phyloP scores from a whole-genome alignment of 176 grass and related monocot species.

The Olyra latifolia region DNA sequence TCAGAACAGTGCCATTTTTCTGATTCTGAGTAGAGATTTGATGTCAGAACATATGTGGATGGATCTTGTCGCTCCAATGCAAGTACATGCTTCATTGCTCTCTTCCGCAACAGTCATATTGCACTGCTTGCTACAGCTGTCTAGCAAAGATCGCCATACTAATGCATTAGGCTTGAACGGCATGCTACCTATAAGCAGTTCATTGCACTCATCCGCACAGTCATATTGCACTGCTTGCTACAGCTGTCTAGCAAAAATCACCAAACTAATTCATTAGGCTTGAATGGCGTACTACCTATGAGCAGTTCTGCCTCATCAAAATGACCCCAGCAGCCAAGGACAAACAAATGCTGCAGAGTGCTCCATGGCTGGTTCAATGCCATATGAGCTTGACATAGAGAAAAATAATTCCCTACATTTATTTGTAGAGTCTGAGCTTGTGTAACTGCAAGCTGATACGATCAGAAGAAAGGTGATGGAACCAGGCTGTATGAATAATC shows the following conservation, averaged over 20 bases:
- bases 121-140: constrained; percentile 44
- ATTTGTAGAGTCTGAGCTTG: constrained; percentile 47
- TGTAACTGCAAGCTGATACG: constrained; percentile 60
- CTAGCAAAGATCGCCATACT: constrained; percentile 67
- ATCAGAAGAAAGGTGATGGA: constrained; percentile 59
- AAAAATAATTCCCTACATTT: constrained; percentile 45
- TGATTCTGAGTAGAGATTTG: constrained; percentile 62
- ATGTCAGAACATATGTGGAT: constrained; percentile 53
- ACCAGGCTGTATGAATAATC: constrained; percentile 44
- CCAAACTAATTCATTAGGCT: constrained; percentile 59
- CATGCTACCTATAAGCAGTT: constrained; percentile 53
- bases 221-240: constrained; percentile 37
- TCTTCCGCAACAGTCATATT: constrained; percentile 39
- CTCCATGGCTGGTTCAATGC: constrained; percentile 43
- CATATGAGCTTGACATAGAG: constrained; percentile 42
- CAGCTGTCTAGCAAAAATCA: constrained; percentile 65
- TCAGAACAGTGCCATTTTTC: constrained; percentile 65
- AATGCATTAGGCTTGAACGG: constrained; percentile 45
- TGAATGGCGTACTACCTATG: constrained; percentile 48
- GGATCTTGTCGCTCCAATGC: constrained; percentile 47
- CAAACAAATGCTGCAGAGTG: constrained; percentile 56
- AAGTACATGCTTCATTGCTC: constrained; percentile 45
- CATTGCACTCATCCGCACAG: too few relatives aligned
- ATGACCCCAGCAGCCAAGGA: constrained; percentile 53
- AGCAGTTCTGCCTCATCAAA: constrained; percentile 61